These are phyloP conservation scores for Moesziomyces antarcticus DNA, from an alignment of 1,284 basidiomycete species.

Conservation along the genomic window DNA sequence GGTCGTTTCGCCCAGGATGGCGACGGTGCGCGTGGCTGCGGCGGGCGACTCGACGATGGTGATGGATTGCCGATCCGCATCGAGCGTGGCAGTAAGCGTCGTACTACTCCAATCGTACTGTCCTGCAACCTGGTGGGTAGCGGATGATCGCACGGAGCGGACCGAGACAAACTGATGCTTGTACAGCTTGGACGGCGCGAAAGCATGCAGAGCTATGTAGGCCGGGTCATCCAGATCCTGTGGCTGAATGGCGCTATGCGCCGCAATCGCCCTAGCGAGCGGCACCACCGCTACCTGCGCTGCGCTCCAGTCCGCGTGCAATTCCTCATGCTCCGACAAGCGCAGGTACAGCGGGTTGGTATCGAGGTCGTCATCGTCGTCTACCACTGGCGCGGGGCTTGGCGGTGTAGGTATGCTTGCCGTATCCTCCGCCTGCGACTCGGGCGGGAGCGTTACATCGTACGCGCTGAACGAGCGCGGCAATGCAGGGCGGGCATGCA, in stretches of 20 bases:
- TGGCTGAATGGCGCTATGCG: background rate
- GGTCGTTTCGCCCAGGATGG: conserved; percentile 27
- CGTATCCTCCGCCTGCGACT: background rate
- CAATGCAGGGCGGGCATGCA: conserved; percentile 4
- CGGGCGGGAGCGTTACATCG: conserved; percentile 9
- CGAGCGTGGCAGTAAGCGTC: conserved; percentile 28
- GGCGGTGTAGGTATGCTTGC: background rate
- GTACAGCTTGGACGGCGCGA: conserved; percentile 37
- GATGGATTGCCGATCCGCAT: conserved; percentile 17
- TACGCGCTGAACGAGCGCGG: conserved; percentile 26
- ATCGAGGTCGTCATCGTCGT: conserved; percentile 39
- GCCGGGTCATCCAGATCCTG: conserved; percentile 12
- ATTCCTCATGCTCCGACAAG: conserved; percentile 20
- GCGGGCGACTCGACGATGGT: conserved; percentile 19
- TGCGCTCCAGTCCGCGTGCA: conserved; percentile 21
- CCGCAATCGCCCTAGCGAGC: conserved; percentile 14
- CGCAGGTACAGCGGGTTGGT: conserved; percentile 26
- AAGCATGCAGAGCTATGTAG: conserved; percentile 33
- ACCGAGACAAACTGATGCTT: conserved; percentile 41
- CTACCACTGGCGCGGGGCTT: conserved; percentile 5
- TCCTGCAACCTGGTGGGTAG: background rate
- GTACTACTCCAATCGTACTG: conserved; percentile 16
- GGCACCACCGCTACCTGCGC: conserved; percentile 24
- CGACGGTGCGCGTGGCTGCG: conserved; percentile 15
- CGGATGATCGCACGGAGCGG: conserved; percentile 11